phyloP scores from a whole-genome alignment of 2,329 filamentous ascomycete species.

The Ustulina deusta region DNA sequence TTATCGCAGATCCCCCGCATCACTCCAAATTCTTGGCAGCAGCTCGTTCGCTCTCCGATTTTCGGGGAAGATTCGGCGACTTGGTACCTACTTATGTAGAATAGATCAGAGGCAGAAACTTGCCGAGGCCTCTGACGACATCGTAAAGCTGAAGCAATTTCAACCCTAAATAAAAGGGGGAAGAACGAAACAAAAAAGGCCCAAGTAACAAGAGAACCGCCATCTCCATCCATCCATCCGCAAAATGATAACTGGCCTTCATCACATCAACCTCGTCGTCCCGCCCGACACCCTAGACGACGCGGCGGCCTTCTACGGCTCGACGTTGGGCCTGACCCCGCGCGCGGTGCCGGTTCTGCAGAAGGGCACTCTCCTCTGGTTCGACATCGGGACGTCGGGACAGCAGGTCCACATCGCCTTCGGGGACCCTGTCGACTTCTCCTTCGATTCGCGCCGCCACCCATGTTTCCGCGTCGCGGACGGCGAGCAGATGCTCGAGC shows the following conservation, averaged over 20 bases:
- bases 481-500: constrained; percentile 58
- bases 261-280: constrained; percentile 70
- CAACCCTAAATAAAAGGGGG: not conserved
- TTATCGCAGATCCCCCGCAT: constrained; percentile 1
- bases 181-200: not conserved
- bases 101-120: not conserved
- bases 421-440: constrained; percentile 53
- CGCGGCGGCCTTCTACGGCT: constrained; percentile 66
- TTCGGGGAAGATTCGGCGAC: not conserved
- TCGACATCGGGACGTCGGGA: constrained; percentile 65
- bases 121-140: not conserved
- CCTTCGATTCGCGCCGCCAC: constrained; percentile 60
- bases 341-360: constrained; percentile 66
- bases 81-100: no score
- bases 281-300: constrained; percentile 63
- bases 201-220: not conserved
- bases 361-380: constrained; percentile 66
- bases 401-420: constrained; percentile 69
- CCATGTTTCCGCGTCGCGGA: constrained; percentile 68
- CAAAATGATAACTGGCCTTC: constrained; percentile 65
- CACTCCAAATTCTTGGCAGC: not conserved
- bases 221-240: not conserved
- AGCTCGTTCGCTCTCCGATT: constrained; percentile 3
- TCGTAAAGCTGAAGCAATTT: not conserved
- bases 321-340: constrained; percentile 66